phyloP scores from a whole-genome alignment of 228 moss, liverwort and hornwort genomes.

The Sphagnum magellanicum region DNA sequence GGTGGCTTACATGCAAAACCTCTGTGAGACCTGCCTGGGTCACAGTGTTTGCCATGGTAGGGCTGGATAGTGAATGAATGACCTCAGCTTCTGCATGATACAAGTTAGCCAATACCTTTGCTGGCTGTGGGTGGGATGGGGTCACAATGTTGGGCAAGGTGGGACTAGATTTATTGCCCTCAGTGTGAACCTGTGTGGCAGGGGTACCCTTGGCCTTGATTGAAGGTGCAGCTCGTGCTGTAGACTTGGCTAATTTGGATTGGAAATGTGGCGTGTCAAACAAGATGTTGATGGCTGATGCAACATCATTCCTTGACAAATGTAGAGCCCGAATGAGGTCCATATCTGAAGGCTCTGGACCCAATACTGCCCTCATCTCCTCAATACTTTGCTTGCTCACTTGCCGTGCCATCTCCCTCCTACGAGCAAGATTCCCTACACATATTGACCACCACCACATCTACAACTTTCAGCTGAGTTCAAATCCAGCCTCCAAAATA shows the following conservation, averaged over 20 bases:
- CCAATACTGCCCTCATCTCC: constrained; percentile 75
- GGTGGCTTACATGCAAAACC: no score
- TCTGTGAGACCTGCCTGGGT: no score
- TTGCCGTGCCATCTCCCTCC: constrained; percentile 77
- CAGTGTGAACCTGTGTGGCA: constrained; percentile 13
- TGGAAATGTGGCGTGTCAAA: constrained; percentile 57
- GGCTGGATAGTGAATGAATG: no score
- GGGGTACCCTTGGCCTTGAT: constrained; percentile 9
- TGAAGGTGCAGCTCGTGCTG: constrained; percentile 21
- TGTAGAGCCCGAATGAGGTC: constrained; percentile 87
- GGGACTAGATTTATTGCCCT: background rate
- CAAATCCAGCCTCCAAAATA: no score
- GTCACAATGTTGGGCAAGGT: background rate
- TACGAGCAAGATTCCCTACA: constrained; percentile 65
- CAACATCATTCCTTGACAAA: constrained; percentile 71
- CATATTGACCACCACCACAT: background rate
- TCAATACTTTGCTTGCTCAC: constrained; percentile 54
- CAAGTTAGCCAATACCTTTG: no score
- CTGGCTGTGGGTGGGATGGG: background rate
- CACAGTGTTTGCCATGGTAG: no score
- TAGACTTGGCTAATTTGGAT: constrained; percentile 18
- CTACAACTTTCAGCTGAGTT: no score
- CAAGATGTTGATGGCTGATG: constrained; percentile 67
- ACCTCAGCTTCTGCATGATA: no score
- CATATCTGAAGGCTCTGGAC: constrained; percentile 74